A percentile compares a stretch with the other conserved stretches of the same genome.
These are phyloP conservation scores for Kurtzmaniella quercitrusa DNA, from an alignment of 1,139 yeast genomes.

Conservation along the genomic window DNA sequence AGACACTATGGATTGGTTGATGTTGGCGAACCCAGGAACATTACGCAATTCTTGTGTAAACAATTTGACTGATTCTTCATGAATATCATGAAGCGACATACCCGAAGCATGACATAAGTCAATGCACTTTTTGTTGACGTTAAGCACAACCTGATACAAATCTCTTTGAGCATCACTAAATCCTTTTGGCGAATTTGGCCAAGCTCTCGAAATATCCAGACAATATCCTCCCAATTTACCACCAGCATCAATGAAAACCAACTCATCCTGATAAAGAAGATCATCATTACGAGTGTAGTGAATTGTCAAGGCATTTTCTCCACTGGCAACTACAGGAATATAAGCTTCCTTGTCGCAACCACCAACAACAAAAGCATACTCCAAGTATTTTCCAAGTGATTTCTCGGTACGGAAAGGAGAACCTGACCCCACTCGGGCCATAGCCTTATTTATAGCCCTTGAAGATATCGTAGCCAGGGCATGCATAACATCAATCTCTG, in stretches of 20 bases:
- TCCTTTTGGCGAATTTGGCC: constrained; percentile 76
- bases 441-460: constrained; percentile 79
- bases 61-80: constrained; percentile 57
- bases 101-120: constrained; percentile 55
- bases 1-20: constrained; percentile 50
- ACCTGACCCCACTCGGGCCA: constrained; percentile 48
- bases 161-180: constrained; percentile 80
- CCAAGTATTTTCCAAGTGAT: constrained; percentile 75
- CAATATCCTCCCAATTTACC: constrained; percentile 93
- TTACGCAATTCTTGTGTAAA: constrained; percentile 65
- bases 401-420: constrained; percentile 63
- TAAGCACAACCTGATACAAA: constrained; percentile 80
- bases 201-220: constrained; percentile 92
- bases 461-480: constrained; percentile 80
- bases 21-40: constrained; percentile 57
- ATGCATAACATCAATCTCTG: constrained; percentile 77
- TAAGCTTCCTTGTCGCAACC: constrained; percentile 92
- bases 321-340: constrained; percentile 95
- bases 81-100: constrained; percentile 70
- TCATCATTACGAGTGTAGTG: constrained; percentile 92
- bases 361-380: constrained; percentile 74
- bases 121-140: constrained; percentile 78
- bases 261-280: constrained; percentile 64
- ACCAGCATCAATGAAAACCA: constrained; percentile 93
- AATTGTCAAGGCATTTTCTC: constrained; percentile 78